Percentiles rank a stretch among this genome's conserved stretches.
These are phyloP conservation scores for Pythium scleroteichum DNA, from an alignment of 352 stramenopile species.

Conservation along the genomic window DNA sequence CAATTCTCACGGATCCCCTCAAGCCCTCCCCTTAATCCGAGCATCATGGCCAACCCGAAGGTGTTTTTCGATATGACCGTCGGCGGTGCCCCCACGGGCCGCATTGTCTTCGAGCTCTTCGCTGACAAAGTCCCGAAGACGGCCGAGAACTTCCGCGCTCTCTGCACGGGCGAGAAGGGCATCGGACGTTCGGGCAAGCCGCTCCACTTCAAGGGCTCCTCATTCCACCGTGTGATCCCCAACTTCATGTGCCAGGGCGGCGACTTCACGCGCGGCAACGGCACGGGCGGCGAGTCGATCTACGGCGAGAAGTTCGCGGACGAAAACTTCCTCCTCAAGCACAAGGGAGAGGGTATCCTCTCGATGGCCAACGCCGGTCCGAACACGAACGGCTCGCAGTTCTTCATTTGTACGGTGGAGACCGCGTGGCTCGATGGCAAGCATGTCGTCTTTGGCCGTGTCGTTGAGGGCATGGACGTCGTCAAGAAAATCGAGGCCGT, in stretches of 20 bases:
- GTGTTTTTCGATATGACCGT: slow-evolving; percentile 99
- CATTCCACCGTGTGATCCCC: slow-evolving; percentile 89
- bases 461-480: slow-evolving; percentile 96
- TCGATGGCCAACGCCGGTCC: slow-evolving; percentile 97
- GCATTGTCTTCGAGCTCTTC: slow-evolving; percentile 90
- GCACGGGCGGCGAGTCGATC: slow-evolving; percentile 93
- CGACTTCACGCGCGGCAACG: slow-evolving; percentile 88
- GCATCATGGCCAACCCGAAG: slow-evolving; percentile 82
- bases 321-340: slow-evolving; percentile 95
- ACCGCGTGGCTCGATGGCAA: slow-evolving; percentile 91
- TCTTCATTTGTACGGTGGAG: slow-evolving; percentile 95
- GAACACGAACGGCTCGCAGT: slow-evolving; percentile 97
- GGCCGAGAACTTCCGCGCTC: slow-evolving; percentile 66
- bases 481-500: slow-evolving; percentile 97
- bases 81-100: slow-evolving; percentile 85
- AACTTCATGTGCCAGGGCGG: slow-evolving; percentile 89
- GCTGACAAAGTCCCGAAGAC: slow-evolving; percentile 87
- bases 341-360: slow-evolving; percentile 91
- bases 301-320: slow-evolving; percentile 96
- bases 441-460: slow-evolving; percentile 95
- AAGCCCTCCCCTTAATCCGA: slow-evolving; percentile 11
- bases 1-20: slow-evolving; percentile 25
- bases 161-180: slow-evolving; percentile 72
- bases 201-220: slow-evolving; percentile 83
- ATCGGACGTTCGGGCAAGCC: slow-evolving; percentile 81